Evolutionary conservation across 2,329 filamentous ascomycete species (phyloP).

Genomic region (Pseudogymnoascus sp.): DNA sequence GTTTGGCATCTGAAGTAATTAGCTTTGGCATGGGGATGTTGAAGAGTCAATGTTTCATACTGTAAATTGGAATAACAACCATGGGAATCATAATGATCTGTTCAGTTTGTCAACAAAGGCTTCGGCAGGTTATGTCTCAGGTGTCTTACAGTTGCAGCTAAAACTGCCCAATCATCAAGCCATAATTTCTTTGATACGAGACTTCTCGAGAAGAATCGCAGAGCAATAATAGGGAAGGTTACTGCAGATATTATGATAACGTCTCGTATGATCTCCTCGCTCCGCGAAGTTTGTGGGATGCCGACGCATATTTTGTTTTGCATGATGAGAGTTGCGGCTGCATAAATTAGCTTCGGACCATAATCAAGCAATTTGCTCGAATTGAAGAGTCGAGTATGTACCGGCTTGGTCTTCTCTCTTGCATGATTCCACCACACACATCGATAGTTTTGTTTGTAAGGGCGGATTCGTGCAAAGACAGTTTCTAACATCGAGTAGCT

Average conservation of each 20-base stretch:
- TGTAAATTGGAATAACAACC: slow-evolving; percentile 15
- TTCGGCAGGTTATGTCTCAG: background rate
- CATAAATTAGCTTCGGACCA: background rate
- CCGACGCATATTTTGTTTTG: slow-evolving; percentile 17
- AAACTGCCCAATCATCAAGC: slow-evolving; percentile 19
- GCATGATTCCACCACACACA: slow-evolving; percentile 15
- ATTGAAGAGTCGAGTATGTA: slow-evolving; percentile 2
- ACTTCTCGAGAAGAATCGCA: slow-evolving; percentile 18
- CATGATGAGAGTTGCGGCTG: slow-evolving; percentile 8
- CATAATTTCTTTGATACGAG: slow-evolving; percentile 15
- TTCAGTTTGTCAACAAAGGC: background rate
- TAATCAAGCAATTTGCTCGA: background rate
- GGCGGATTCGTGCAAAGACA: slow-evolving; percentile 18
- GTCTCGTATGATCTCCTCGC: slow-evolving; percentile 13
- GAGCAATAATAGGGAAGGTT: slow-evolving; percentile 15
- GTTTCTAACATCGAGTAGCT: slow-evolving; percentile 4
- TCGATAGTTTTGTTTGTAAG: slow-evolving; percentile 13
- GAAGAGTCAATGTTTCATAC: slow-evolving; percentile 9
- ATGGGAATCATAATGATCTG: slow-evolving; percentile 19
- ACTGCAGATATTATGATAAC: slow-evolving; percentile 14
- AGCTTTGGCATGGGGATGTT: background rate
- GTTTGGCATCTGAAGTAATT: slow-evolving; percentile 12
- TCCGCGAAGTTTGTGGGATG: slow-evolving; percentile 14
- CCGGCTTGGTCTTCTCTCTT: slow-evolving; percentile 16
- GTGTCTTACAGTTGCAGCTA: slow-evolving; percentile 14